Percentiles rank a stretch among this genome's conserved stretches.
phyloP scores from a whole-genome alignment of 2,329 filamentous ascomycete genomes.

The Stachybotrys chlorohalonatus region DNA sequence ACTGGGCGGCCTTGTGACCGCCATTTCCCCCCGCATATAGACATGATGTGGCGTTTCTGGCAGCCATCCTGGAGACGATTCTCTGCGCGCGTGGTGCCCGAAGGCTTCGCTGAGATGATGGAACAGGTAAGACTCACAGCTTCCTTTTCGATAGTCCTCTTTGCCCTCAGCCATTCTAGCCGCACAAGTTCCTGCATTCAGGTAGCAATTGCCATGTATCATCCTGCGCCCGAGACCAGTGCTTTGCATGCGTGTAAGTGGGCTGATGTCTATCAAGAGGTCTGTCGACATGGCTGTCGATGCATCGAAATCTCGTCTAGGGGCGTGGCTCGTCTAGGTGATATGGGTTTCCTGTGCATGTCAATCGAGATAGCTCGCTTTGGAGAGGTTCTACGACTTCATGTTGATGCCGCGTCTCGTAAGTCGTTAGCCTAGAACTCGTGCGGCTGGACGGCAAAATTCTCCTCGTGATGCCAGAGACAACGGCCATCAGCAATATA shows the following conservation, averaged over 20 bases:
- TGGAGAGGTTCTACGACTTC: no score
- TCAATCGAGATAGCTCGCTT: no score
- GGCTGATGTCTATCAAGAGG: not conserved
- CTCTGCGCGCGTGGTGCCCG: no score
- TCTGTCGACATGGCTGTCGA: not conserved
- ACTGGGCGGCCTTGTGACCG: not conserved
- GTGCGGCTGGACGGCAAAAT: not conserved
- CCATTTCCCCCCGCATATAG: not conserved
- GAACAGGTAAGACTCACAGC: no score
- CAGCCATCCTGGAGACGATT: not conserved
- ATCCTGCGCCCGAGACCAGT: no score
- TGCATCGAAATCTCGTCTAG: not conserved
- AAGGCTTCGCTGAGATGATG: no score
- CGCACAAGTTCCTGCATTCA: not conserved
- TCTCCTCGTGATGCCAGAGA: not conserved
- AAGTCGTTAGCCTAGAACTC: not conserved
- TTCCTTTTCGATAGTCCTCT: not conserved
- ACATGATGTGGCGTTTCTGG: not conserved
- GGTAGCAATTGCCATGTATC: not conserved
- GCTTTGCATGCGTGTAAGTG: not conserved
- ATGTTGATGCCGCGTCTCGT: not conserved
- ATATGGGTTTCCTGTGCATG: no score
- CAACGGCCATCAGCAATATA: not conserved
- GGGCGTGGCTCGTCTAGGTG: no score
- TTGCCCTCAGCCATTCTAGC: not conserved